These are phyloP conservation scores for Fusarium beomiforme DNA, from an alignment of 2,329 filamentous ascomycete species.

Conservation along the genomic window DNA sequence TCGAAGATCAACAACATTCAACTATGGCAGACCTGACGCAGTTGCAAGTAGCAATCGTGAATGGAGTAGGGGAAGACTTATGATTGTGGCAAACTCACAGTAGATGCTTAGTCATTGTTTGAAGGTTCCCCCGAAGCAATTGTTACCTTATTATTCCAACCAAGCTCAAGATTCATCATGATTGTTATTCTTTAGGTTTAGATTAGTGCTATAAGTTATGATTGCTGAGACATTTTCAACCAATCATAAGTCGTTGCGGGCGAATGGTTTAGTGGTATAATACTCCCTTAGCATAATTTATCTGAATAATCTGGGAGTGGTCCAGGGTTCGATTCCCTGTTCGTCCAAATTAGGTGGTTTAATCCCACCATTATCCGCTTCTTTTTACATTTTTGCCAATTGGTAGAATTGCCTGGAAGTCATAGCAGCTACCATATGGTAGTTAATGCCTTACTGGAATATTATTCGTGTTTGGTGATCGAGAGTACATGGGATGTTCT, in stretches of 20 bases:
- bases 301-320: slow-evolving; percentile 11
- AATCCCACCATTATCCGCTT: slow-evolving; percentile 6
- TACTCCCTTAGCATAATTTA: slow-evolving; percentile 21
- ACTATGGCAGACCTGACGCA: no score
- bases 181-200: rapidly evolving
- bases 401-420: rapidly evolving
- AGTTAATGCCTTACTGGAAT: background rate
- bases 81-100: rapidly evolving
- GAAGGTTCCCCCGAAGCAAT: background rate
- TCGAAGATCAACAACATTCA: background rate
- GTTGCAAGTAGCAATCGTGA: rapidly evolving
- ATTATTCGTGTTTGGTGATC: rapidly evolving
- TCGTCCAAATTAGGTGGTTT: slow-evolving; percentile 18
- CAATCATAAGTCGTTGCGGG: slow-evolving; percentile 11
- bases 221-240: rapidly evolving
- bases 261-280: slow-evolving; percentile 25
- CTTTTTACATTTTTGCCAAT: background rate
- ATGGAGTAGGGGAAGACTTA: rapidly evolving
- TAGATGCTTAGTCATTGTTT: background rate
- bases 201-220: rapidly evolving
- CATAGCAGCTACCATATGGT: rapidly evolving
- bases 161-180: no score
- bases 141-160: rapidly evolving
- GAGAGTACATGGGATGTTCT: rapidly evolving
- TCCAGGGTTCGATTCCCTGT: slow-evolving; percentile 30